These are phyloP conservation scores for Boechera divaricarpa DNA, from an alignment of 345 rosid genomes.

Conservation along the genomic window DNA sequence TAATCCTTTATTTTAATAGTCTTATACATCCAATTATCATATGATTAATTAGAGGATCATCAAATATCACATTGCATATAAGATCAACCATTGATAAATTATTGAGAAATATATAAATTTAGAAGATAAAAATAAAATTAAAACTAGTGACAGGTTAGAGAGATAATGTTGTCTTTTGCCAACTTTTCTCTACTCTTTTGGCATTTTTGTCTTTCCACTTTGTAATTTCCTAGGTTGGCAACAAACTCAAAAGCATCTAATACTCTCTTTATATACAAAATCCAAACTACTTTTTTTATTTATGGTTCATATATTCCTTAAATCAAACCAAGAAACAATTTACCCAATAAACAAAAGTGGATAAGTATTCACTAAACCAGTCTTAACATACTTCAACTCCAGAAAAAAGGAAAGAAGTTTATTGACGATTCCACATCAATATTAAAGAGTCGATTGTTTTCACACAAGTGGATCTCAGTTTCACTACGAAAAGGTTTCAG, in stretches of 20 bases:
- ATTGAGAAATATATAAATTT: background rate
- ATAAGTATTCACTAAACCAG: slow-evolving; percentile 12
- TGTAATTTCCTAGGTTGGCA: slow-evolving; percentile 46
- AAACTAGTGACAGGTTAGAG: slow-evolving; percentile 34
- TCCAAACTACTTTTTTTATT: slow-evolving; percentile 7
- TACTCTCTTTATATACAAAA: slow-evolving; percentile 10
- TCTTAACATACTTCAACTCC: slow-evolving; percentile 22
- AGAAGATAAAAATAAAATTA: slow-evolving; percentile 3
- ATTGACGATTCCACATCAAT: slow-evolving; percentile 18
- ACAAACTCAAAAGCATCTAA: slow-evolving; percentile 39
- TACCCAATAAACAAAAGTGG: background rate
- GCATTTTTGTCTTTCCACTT: slow-evolving; percentile 32
- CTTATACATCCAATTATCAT: slow-evolving; percentile 2
- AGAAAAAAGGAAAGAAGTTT: background rate
- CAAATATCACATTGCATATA: slow-evolving; percentile 22
- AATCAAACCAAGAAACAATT: slow-evolving; percentile 20
- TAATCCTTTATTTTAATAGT: slow-evolving; percentile 8
- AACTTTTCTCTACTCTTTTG: slow-evolving; percentile 30
- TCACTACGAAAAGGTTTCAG: slow-evolving; percentile 8
- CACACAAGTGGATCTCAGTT: slow-evolving; percentile 36
- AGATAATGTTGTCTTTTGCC: slow-evolving; percentile 42
- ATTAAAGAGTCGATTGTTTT: slow-evolving; percentile 14
- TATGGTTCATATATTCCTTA: slow-evolving; percentile 15
- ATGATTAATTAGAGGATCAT: background rate
- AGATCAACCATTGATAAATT: background rate